phyloP scores from a whole-genome alignment of 2,329 filamentous ascomycete species.

The Microdochium nivale region DNA sequence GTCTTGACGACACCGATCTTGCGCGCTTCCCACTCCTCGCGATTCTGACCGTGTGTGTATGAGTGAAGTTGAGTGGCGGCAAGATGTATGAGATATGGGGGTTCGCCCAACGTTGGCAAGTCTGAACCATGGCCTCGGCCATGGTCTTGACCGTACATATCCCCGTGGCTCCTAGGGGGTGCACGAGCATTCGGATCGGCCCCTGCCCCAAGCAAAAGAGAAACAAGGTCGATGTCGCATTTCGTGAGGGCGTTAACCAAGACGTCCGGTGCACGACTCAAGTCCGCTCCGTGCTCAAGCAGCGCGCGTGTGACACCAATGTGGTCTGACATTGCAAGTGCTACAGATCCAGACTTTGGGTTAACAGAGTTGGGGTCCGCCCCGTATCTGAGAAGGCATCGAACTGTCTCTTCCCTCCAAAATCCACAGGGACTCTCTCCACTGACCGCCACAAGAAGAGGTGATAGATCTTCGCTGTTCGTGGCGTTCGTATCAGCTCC shows the following conservation, averaged over 20 bases:
- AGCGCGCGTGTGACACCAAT: background rate
- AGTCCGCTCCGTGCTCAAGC: background rate
- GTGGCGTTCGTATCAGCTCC: background rate
- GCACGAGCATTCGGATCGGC: background rate
- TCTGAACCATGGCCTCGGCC: background rate
- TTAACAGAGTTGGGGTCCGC: background rate
- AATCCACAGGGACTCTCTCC: background rate
- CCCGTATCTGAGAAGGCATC: background rate
- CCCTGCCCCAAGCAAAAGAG: background rate
- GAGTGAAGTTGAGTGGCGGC: background rate
- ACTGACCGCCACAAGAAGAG: background rate
- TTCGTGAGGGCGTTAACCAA: background rate
- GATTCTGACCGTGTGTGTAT: background rate
- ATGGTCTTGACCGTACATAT: background rate
- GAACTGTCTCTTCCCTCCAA: background rate
- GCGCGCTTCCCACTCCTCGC: background rate
- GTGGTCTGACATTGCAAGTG: background rate
- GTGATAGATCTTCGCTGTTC: background rate
- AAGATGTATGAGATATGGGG: background rate
- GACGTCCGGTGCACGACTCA: background rate
- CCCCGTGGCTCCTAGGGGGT: background rate
- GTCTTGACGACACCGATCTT: background rate
- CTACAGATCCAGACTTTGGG: background rate
- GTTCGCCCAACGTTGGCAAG: background rate
- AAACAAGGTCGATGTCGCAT: background rate